A percentile compares a stretch with the other conserved stretches of the same genome.
Conservation (phyloP, 2,329 filamentous ascomycete species). For the Cercospora nicotianae region DNA sequence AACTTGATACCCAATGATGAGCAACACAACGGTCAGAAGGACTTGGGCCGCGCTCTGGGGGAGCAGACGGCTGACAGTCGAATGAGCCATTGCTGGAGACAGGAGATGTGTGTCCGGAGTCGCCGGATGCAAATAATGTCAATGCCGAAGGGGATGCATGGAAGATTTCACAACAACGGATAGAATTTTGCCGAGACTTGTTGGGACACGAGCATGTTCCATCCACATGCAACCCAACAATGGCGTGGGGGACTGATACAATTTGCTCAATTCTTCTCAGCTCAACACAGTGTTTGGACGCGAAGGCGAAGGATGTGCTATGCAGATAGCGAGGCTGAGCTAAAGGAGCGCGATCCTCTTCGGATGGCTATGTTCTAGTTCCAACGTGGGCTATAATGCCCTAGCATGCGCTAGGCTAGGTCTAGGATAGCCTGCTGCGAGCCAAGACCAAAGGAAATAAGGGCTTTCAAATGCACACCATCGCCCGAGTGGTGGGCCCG, state of each 20-base stretch:
- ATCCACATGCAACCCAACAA: background rate
- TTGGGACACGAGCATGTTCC: background rate
- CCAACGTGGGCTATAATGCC: too few species aligned
- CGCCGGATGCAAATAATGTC: background rate
- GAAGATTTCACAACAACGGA: background rate
- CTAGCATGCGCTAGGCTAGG: too few species aligned
- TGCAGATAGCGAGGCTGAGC: background rate
- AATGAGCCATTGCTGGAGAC: background rate
- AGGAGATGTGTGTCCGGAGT: background rate
- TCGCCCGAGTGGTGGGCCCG: too few species aligned
- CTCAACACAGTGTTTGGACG: background rate
- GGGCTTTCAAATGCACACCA: too few species aligned
- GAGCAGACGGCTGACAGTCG: background rate
- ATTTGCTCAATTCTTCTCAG: background rate
- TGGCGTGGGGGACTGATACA: background rate
- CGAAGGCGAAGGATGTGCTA: background rate
- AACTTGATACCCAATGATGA: background rate
- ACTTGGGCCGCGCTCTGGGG: background rate
- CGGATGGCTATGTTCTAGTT: background rate
- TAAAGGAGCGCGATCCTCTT: background rate
- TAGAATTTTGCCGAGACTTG: background rate
- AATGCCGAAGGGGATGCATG: background rate
- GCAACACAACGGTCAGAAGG: background rate
- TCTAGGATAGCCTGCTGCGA: too few species aligned
- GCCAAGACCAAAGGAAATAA: too few species aligned